Evolutionary conservation across 2,329 filamentous ascomycete species (phyloP), one percentile per base, ranked within the genome.

Genomic region (Periglandula ipomoeae): DNA sequence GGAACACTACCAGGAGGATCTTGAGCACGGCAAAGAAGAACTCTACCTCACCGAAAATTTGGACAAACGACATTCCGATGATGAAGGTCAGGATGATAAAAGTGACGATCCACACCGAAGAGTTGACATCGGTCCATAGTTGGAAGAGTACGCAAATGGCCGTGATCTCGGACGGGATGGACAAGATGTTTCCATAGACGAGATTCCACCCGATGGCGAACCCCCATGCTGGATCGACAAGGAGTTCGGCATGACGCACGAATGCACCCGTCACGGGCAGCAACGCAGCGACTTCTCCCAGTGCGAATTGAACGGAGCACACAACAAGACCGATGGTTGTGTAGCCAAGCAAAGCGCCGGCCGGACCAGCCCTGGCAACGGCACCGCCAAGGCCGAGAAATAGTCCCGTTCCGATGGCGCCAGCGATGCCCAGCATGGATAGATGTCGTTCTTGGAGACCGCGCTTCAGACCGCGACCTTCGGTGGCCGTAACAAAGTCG

Each of bases 241-340:
- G 73, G 34, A 79, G 76, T 56, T 78, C 73, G 47, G 74, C 69
- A 61, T 83, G 81, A 7, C 76, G 70, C 46, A 80, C 79, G 63
- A 82, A 82, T 34, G 75, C 74, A 20, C 79, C 79, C 11, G 79
- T 81, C n/a, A 82, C 74, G 3, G 79, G 80, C 17, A 80, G 72
- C 56, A 82, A 62, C 10, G 80, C 77, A 1, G 78, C 76, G 32
- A 81, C 66, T 63, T 83, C 79, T 27, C 79, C 80, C 38, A 82
- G 68, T 7, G 79, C 78, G 53, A 74, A 73, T 69, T 70, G 81
- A 40, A 78, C 78, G 47, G 76, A 70, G 53, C 76, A 75, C 46
- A 81, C 72, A 57, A 81, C 73, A 38, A 74, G 57, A 30, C 78
- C 78, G 51, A 81, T 68, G 44, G 76, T 74, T n/a, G 70, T 65